A percentile compares a stretch with the other conserved stretches of the same genome.
These are phyloP conservation scores for Capsicum baccatum DNA, from an alignment of 257 asterid genomes.

Conservation along the genomic window DNA sequence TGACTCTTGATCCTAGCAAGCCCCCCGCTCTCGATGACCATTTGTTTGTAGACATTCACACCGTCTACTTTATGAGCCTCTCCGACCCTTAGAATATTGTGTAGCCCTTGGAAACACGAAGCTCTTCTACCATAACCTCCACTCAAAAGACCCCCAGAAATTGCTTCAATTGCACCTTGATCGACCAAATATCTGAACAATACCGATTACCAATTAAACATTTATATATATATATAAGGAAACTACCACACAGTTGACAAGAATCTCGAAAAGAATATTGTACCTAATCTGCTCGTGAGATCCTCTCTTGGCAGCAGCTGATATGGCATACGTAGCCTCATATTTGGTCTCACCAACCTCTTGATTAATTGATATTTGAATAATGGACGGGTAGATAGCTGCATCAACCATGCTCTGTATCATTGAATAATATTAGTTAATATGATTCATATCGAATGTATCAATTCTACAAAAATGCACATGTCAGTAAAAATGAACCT, in stretches of 20 bases:
- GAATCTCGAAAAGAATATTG: slow-evolving; percentile 2
- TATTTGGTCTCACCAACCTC: slow-evolving; percentile 1
- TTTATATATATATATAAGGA: too few species aligned
- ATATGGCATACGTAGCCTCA: not conserved
- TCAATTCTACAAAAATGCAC: not conserved
- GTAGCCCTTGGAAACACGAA: not conserved
- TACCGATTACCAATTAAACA: not conserved
- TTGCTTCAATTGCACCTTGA: not conserved
- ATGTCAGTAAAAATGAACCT: not conserved
- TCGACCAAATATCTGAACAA: not conserved
- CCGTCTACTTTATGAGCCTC: not conserved
- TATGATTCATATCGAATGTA: not conserved
- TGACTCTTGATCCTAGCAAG: slow-evolving; percentile 13
- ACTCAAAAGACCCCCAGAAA: not conserved
- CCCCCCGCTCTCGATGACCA: not conserved
- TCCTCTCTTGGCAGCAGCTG: not conserved
- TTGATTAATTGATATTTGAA: not conserved
- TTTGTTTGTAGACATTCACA: not conserved
- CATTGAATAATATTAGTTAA: not conserved
- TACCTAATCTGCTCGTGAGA: slow-evolving; percentile 17
- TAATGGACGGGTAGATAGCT: not conserved
- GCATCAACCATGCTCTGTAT: slow-evolving; percentile 13
- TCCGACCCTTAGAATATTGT: not conserved
- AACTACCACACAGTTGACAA: not conserved
- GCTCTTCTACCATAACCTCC: not conserved